Base-by-base conservation (phyloP, 176 grass and related monocot genomes). In the Paspalum vaginatum region DNA sequence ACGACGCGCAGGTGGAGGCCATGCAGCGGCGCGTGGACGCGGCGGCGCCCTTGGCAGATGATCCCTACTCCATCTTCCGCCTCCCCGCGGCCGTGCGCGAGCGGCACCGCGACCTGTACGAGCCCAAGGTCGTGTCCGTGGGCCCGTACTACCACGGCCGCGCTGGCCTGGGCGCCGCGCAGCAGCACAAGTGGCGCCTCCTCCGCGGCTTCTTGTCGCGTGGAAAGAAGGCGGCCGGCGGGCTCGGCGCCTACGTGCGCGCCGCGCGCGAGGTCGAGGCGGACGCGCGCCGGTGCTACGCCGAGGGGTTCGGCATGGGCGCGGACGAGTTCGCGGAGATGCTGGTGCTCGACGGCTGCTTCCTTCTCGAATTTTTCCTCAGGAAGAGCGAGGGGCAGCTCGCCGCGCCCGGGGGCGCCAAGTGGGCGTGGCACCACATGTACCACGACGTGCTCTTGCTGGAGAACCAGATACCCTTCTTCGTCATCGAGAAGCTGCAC, bases 361-460 rank as follows among this genome's bases (percentile, higher is more conserved):
- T 90, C 79, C 68, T 90, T 4, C 83, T 90, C 45, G 84, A 90
- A 68, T 86, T 90, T 44, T 83, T 90, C 75, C 52, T 90, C 14
- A 44, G 25, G 39, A 90, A 87, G 54, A 4, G 79, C 61, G 88
- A 90, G 75, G 79, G 75, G 1, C 68, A 83, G 62, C 84, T 89
- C 20, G 88, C 75, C 0, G 74, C 84, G 41, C 87, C 87, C 5
- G 66, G 87, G 1, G 83, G 78, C n/a, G 65, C 83, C 63, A 85
- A 85, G 47, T 89, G 87, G 87, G 83, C 87, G 78, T 89, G 83
- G 87, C 78, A 72, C 32, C 83, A 89, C 78, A 89, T 89, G 87
- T 85, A 83, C 79, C 84, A 83, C 62, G 84, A 86, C 68, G 47
- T 48, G 21, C 80, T 90, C 54, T 79, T 90, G 20, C 53, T 86